These are phyloP conservation scores for Delitschia confertaspora DNA, from an alignment of 495 filamentous ascomycete species.

Conservation along the genomic window DNA sequence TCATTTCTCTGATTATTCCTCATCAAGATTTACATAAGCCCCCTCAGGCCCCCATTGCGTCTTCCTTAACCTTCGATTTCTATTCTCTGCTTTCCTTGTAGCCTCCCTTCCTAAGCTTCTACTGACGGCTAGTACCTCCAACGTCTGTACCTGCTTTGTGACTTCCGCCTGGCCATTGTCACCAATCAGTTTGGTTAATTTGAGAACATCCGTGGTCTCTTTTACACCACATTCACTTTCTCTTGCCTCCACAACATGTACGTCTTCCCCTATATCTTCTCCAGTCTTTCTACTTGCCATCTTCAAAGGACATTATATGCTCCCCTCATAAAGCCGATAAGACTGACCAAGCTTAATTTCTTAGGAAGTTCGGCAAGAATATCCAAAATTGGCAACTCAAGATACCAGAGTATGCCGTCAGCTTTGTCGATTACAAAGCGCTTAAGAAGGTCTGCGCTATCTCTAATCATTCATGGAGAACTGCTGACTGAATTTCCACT, in stretches of 20 bases:
- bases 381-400: conserved; percentile 98
- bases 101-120: conserved; percentile 8
- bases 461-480: not conserved
- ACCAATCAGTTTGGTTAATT: too few species aligned
- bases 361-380: conserved; percentile 98
- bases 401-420: conserved; percentile 96
- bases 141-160: conserved; percentile 16
- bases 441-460: conserved; percentile 71
- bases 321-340: conserved; percentile 25
- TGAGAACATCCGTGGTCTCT: too few species aligned
- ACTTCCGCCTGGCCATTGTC: conserved; percentile 1
- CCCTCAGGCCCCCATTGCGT: too few species aligned
- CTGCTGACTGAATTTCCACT: conserved; percentile 9
- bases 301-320: too few species aligned
- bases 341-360: conserved; percentile 23
- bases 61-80: too few species aligned
- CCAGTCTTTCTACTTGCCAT: conserved; percentile 15
- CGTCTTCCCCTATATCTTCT: conserved; percentile 2
- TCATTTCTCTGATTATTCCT: too few species aligned
- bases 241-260: conserved; percentile 10
- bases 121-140: conserved; percentile 10
- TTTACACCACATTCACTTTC: conserved; percentile 10
- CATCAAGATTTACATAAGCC: too few species aligned
- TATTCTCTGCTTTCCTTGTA: conserved; percentile 16
- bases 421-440: conserved; percentile 98